A percentile compares a stretch with the other conserved stretches of the same genome.
Conservation (phyloP, 2,329 filamentous ascomycete species). For the Diaporthe ilicicola region DNA sequence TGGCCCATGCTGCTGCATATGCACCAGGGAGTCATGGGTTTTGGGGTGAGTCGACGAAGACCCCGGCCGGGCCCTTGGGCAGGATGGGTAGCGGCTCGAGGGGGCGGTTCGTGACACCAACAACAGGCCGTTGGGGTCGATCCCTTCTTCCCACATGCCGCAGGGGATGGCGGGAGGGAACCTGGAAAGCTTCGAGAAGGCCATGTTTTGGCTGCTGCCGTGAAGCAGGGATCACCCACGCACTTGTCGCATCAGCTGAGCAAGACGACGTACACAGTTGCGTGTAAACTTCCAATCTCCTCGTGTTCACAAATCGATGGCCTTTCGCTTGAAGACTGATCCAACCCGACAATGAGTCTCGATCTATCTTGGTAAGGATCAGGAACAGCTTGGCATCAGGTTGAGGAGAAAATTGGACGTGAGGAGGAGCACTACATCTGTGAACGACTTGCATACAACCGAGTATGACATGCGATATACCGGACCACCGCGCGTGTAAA, state of each 20-base stretch:
- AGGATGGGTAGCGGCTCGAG: background rate
- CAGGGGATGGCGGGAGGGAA: background rate
- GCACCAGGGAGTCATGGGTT: background rate
- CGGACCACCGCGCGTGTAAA: too few relatives aligned
- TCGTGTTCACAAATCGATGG: too few relatives aligned
- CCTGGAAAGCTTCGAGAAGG: slow-evolving; percentile 8
- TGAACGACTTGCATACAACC: too few relatives aligned
- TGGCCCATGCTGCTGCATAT: slow-evolving; percentile 9
- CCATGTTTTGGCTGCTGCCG: background rate
- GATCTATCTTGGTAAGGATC: background rate
- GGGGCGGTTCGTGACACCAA: background rate
- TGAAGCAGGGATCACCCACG: background rate
- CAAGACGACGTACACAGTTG: too few relatives aligned
- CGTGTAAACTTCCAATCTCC: background rate
- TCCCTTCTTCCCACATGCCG: background rate
- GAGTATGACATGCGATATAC: too few relatives aligned
- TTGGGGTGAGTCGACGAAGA: background rate
- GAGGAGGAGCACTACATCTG: too few relatives aligned
- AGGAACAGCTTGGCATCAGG: too few relatives aligned
- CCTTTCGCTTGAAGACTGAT: background rate
- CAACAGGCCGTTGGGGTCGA: background rate
- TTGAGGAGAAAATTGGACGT: too few relatives aligned
- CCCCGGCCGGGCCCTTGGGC: background rate
- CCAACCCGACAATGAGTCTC: background rate
- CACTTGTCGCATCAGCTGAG: too few relatives aligned